phyloP scores from a whole-genome alignment of 257 asterid genomes.

The Solanum tacnaense region DNA sequence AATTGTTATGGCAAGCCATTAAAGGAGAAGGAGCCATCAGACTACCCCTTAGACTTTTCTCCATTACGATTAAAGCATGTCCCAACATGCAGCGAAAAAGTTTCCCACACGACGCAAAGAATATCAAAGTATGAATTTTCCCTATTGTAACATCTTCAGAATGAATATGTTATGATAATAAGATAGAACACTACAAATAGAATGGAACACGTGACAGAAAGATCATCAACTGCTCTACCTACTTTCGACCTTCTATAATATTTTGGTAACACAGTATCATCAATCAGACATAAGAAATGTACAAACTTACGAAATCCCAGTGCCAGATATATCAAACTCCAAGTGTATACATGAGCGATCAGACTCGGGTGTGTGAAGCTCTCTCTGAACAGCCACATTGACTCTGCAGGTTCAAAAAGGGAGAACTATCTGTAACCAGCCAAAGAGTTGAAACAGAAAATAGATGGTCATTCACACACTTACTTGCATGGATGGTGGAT shows the following conservation, averaged over 20 bases:
- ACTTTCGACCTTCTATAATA: background rate
- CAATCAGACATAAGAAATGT: background rate
- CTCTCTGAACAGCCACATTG: slow-evolving; percentile 62
- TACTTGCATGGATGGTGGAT: slow-evolving; percentile 79
- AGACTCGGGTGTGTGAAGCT: slow-evolving; percentile 65
- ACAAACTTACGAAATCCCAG: slow-evolving; percentile 41
- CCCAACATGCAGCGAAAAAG: background rate
- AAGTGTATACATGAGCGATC: slow-evolving; percentile 82
- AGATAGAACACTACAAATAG: background rate
- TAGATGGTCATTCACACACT: background rate
- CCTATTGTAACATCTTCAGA: background rate
- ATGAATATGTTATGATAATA: background rate
- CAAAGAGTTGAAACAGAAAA: background rate
- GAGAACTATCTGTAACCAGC: slow-evolving; percentile 10
- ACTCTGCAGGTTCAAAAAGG: slow-evolving; percentile 33
- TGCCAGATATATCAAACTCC: slow-evolving; percentile 59
- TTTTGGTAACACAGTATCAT: background rate
- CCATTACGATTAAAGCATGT: background rate
- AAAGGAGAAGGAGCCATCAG: background rate
- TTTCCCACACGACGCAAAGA: background rate
- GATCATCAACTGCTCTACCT: background rate
- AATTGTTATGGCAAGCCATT: background rate
- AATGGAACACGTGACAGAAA: background rate
- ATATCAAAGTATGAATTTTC: background rate
- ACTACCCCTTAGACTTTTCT: background rate